Conservation (phyloP, 306 rosid genomes). For the peach (Prunus persica) region DNA sequence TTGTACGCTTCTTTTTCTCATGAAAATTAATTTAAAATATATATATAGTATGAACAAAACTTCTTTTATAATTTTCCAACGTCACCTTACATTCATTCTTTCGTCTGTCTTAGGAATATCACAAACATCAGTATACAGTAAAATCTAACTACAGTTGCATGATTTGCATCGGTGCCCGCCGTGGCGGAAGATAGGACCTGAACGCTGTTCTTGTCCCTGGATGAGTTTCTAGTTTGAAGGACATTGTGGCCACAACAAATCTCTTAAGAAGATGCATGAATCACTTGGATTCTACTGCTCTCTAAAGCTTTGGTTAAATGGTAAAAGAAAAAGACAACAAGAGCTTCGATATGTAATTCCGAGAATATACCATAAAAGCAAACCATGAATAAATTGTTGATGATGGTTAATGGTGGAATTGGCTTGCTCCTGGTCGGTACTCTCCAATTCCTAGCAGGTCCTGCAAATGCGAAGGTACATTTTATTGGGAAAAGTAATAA, state of each 20-base stretch:
- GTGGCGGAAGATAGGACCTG: background rate
- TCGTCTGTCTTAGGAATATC: background rate
- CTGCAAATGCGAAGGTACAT: slow-evolving; percentile 37
- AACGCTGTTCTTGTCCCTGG: background rate
- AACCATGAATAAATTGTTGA: background rate
- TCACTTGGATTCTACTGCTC: background rate
- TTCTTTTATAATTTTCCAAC: background rate
- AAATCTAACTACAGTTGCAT: background rate
- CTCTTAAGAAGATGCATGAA: background rate
- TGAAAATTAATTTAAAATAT: background rate
- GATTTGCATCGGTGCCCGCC: background rate
- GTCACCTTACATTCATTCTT: background rate
- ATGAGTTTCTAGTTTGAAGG: background rate
- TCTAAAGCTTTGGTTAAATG: no score
- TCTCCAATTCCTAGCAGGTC: slow-evolving; percentile 95
- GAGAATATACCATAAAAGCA: background rate
- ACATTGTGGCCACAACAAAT: background rate
- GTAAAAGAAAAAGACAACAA: background rate
- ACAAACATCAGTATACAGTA: background rate
- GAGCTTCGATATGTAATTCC: background rate
- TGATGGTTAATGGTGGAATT: slow-evolving; percentile 34
- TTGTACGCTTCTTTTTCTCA: background rate
- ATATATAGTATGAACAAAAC: no score
- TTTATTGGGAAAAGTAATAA: background rate
- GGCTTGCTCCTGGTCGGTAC: slow-evolving; percentile 71